A percentile compares a stretch with the other conserved stretches of the same genome.
Conservation (phyloP, 768 basidiomycete genomes). For the Lentinula guzmanii region DNA sequence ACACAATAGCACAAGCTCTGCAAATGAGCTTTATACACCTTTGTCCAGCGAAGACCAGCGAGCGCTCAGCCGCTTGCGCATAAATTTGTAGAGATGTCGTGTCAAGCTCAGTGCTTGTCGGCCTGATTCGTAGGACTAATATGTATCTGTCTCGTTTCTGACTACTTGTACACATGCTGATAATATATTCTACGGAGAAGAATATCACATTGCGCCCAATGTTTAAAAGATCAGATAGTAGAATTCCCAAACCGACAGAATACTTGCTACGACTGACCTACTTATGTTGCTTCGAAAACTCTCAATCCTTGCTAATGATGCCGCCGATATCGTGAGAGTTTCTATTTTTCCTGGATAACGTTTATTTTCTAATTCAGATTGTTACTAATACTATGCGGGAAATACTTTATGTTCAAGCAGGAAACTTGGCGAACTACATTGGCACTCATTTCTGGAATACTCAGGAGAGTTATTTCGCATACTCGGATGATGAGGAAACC, state of each 20-base stretch:
- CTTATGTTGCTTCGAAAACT: too few relatives aligned
- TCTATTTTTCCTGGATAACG: neutral
- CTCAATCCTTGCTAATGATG: neutral
- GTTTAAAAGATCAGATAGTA: too few relatives aligned
- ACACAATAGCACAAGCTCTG: slow-evolving; percentile 17
- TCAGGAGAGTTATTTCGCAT: slow-evolving; percentile 63
- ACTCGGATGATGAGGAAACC: slow-evolving; percentile 36
- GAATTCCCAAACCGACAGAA: too few relatives aligned
- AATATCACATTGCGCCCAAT: too few relatives aligned
- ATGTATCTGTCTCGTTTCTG: neutral
- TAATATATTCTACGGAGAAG: too few relatives aligned
- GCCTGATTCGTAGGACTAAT: neutral
- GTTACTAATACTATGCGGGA: slow-evolving; percentile 49
- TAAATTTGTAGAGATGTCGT: slow-evolving; percentile 35
- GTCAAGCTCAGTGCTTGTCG: too few relatives aligned
- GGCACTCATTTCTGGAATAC: slow-evolving; percentile 83
- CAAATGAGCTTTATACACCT: slow-evolving; percentile 25
- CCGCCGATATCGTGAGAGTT: neutral
- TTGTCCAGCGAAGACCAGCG: slow-evolving; percentile 54
- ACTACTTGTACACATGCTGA: too few relatives aligned
- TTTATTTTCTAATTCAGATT: too few relatives aligned
- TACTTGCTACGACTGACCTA: too few relatives aligned
- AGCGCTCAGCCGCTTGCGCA: slow-evolving; percentile 50
- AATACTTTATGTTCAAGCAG: slow-evolving; percentile 75
- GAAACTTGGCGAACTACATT: slow-evolving; percentile 56